Conservation (phyloP, 768 basidiomycete species). For the Clathrus columnatus region DNA sequence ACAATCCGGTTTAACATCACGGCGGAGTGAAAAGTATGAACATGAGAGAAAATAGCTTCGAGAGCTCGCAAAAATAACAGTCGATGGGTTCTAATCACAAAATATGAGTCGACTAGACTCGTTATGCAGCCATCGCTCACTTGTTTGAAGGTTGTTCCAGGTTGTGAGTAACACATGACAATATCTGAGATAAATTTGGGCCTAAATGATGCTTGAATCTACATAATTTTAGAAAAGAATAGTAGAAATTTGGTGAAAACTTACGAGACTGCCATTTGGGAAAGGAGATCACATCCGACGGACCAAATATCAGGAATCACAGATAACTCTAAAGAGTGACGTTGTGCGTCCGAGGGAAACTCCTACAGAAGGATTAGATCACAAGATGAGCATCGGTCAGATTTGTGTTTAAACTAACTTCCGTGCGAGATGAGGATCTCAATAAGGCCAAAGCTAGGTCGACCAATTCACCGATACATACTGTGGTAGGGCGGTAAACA, state of each 20-base stretch:
- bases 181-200: slow-evolving; percentile 46
- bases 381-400: background rate
- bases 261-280: slow-evolving; percentile 42
- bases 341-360: slow-evolving; percentile 39
- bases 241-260: slow-evolving; percentile 13
- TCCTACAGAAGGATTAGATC: slow-evolving; percentile 32
- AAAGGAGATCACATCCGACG: slow-evolving; percentile 44
- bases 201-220: slow-evolving; percentile 50
- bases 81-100: slow-evolving; percentile 27
- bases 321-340: slow-evolving; percentile 47
- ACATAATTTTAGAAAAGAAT: slow-evolving; percentile 1
- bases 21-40: slow-evolving; percentile 39
- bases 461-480: slow-evolving; percentile 59
- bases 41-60: slow-evolving; percentile 32
- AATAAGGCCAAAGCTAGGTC: slow-evolving; percentile 42
- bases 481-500: slow-evolving; percentile 46
- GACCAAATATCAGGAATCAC: slow-evolving; percentile 43
- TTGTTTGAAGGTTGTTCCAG: slow-evolving; percentile 43
- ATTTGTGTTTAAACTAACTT: slow-evolving; percentile 26
- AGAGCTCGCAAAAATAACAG: slow-evolving; percentile 39
- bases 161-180: slow-evolving; percentile 45
- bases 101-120: background rate
- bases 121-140: slow-evolving; percentile 31
- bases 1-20: slow-evolving; percentile 42
- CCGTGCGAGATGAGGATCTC: slow-evolving; percentile 38